Evolutionary conservation across 2,329 filamentous ascomycete genomes (phyloP).

Genomic region (Cladobotryum mycophilum): DNA sequence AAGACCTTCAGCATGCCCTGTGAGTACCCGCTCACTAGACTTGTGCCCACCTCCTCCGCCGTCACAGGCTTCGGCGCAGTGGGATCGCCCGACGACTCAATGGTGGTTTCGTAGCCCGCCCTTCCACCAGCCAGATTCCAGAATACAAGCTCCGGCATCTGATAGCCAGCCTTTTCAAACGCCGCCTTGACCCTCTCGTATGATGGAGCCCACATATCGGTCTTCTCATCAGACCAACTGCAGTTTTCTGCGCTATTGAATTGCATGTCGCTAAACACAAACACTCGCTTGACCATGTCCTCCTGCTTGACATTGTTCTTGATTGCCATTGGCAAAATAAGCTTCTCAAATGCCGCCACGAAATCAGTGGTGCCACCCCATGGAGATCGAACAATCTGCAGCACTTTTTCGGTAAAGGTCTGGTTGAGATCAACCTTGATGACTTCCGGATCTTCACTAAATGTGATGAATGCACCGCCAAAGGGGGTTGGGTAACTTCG

Average conservation of each 20-base stretch:
- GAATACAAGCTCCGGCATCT: conserved; percentile 53
- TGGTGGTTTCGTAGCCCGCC: conserved; percentile 17
- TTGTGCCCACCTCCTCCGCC: conserved; percentile 37
- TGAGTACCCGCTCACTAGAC: conserved; percentile 50
- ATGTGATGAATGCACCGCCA: conserved; percentile 49
- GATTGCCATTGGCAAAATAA: conserved; percentile 50
- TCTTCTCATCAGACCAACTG: neutral
- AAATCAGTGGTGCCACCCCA: conserved; percentile 48
- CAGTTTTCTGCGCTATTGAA: conserved; percentile 36
- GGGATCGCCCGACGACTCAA: conserved; percentile 16
- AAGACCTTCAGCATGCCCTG: conserved; percentile 54
- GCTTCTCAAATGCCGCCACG: conserved; percentile 44
- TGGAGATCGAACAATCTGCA: conserved; percentile 18
- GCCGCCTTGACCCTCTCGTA: conserved; percentile 42
- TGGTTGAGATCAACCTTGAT: conserved; percentile 32
- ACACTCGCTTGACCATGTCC: conserved; percentile 55
- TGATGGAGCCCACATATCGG: conserved; percentile 34
- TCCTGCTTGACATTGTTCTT: conserved; percentile 43
- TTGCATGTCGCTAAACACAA: conserved; percentile 58
- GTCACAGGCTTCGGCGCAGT: conserved; percentile 43
- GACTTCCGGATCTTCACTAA: conserved; percentile 36
- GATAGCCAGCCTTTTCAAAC: conserved; percentile 46
- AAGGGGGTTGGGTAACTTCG: conserved; percentile 45
- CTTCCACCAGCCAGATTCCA: conserved; percentile 49
- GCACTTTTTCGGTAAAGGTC: conserved; percentile 37